Percentiles rank a stretch among this genome's conserved stretches.
phyloP scores from a whole-genome alignment of 192 early-diverging fungal species.

The Coemansia sp. region DNA sequence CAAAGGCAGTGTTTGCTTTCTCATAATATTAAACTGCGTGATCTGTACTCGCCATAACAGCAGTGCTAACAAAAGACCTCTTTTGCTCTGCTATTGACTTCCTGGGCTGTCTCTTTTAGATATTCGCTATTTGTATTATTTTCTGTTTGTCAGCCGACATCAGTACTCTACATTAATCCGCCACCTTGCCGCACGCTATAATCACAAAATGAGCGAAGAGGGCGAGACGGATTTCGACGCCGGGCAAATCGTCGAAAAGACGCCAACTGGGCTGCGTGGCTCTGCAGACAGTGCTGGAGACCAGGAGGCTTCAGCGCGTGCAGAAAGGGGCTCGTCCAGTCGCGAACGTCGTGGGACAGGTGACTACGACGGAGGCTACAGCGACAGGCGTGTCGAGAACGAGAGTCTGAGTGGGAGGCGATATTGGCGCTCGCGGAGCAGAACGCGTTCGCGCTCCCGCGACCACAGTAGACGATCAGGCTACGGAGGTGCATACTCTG shows the following conservation, averaged over 20 bases:
- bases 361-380: conserved; percentile 8
- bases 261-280: too few species aligned
- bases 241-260: conserved; percentile 19
- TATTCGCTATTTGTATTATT: not conserved
- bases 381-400: not conserved
- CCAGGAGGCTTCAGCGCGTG: too few species aligned
- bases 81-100: not conserved
- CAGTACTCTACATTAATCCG: too few species aligned
- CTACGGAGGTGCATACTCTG: too few species aligned
- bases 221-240: conserved; percentile 43
- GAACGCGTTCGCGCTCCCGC: conserved; percentile 20
- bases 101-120: not conserved
- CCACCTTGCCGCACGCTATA: too few species aligned
- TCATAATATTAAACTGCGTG: too few species aligned
- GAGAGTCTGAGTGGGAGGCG: conserved; percentile 1
- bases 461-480: conserved; percentile 8
- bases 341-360: not conserved
- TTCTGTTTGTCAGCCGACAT: too few species aligned
- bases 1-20: not conserved
- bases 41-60: too few species aligned
- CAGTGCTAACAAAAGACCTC: not conserved
- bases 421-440: not conserved
- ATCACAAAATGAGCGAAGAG: conserved; percentile 48
- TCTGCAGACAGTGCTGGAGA: too few species aligned
- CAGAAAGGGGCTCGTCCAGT: too few species aligned